These are phyloP conservation scores for Phylloporus sp. DNA, from an alignment of 768 basidiomycete species.

Conservation along the genomic window DNA sequence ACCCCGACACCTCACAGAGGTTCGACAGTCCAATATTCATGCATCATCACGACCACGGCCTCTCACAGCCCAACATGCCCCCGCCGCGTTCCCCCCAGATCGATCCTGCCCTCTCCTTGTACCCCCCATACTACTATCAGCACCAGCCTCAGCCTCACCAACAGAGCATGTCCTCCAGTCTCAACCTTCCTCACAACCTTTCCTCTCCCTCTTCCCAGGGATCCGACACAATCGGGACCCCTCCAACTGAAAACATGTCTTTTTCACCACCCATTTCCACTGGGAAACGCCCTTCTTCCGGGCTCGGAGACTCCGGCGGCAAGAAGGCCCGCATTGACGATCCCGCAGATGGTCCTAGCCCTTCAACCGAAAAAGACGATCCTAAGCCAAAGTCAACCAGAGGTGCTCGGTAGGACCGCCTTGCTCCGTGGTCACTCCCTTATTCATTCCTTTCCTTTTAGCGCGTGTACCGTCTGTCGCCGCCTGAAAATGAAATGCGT, in stretches of 20 bases:
- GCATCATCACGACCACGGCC: conserved; percentile 43
- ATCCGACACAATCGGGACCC: conserved; percentile 73
- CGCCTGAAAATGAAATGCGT: conserved; percentile 94
- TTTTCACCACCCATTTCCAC: conserved; percentile 52
- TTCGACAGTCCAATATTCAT: conserved; percentile 41
- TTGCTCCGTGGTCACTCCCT: background rate
- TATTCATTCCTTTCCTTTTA: conserved; percentile 30
- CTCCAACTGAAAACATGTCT: conserved; percentile 57
- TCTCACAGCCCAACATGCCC: conserved; percentile 36
- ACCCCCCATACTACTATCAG: conserved; percentile 58
- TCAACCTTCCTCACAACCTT: conserved; percentile 53
- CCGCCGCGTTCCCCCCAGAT: conserved; percentile 60
- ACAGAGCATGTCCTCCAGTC: conserved; percentile 48
- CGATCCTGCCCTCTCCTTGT: conserved; percentile 68
- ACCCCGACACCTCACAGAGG: conserved; percentile 26
- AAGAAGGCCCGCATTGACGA: conserved; percentile 65
- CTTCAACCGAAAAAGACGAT: conserved; percentile 57
- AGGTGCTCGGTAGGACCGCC: conserved; percentile 65
- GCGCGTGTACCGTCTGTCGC: conserved; percentile 89
- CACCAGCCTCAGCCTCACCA: conserved; percentile 42
- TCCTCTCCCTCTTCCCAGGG: conserved; percentile 80
- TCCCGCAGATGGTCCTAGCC: conserved; percentile 46
- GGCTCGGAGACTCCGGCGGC: conserved; percentile 37
- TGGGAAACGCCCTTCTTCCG: conserved; percentile 63
- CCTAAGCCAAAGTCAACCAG: conserved; percentile 79